Percentiles rank a stretch among this genome's conserved stretches.
phyloP scores from a whole-genome alignment of 2,329 filamentous ascomycete species.

The Neurospora sp. region DNA sequence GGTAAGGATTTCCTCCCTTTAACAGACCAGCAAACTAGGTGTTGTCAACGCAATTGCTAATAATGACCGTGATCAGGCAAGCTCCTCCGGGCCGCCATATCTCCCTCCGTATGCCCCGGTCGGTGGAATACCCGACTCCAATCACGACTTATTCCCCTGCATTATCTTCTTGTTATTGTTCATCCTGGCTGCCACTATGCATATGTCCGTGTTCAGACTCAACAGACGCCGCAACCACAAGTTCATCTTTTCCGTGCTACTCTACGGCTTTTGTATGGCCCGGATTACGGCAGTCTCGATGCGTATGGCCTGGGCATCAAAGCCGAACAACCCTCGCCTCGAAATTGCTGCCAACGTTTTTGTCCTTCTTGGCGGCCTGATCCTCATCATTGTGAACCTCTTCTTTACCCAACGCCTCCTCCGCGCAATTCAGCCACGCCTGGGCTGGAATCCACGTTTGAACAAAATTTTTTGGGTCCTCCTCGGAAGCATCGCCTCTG shows the following conservation, averaged over 20 bases:
- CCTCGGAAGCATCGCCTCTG: constrained; percentile 36
- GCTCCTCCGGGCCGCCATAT: constrained; percentile 26
- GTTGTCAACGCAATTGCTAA: neutral
- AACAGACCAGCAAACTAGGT: neutral
- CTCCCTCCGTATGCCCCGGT: constrained; percentile 34
- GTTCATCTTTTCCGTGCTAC: constrained; percentile 47
- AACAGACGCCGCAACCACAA: constrained; percentile 43
- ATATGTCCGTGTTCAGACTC: constrained; percentile 48
- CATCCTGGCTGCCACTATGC: constrained; percentile 35
- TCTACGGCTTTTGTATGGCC: constrained; percentile 50
- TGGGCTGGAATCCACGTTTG: constrained; percentile 56
- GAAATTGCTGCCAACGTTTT: constrained; percentile 58
- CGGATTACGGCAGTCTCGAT: constrained; percentile 41
- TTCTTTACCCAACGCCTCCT: constrained; percentile 67
- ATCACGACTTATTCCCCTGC: constrained; percentile 54
- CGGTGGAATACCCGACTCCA: constrained; percentile 46
- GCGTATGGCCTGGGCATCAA: constrained; percentile 43
- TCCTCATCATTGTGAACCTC: constrained; percentile 71
- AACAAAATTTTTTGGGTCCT: constrained; percentile 44
- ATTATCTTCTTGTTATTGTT: constrained; percentile 54
- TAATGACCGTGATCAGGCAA: neutral
- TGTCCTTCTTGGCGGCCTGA: constrained; percentile 60
- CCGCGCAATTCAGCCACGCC: constrained; percentile 56
- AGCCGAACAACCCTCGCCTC: constrained; percentile 29
- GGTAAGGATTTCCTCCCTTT: neutral